A percentile compares a stretch with the other conserved stretches of the same genome.
Conservation (phyloP, 2,329 filamentous ascomycete species). For the Juglanconis oblonga region DNA sequence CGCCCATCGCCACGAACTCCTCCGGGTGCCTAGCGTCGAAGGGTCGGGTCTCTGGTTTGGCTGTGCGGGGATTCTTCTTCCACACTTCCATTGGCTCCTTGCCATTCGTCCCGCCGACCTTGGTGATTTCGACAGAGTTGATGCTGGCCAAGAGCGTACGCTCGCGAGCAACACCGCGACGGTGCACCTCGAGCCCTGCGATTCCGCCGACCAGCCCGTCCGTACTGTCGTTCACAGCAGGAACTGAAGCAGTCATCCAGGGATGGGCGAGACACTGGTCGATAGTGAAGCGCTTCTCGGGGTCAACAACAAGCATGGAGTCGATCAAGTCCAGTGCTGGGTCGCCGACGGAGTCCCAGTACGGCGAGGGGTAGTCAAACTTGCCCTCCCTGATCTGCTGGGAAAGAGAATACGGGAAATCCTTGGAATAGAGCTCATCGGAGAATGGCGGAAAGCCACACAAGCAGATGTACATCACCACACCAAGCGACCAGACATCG, state of each 20-base stretch:
- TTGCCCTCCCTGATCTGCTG: slow-evolving; percentile 86
- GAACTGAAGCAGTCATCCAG: slow-evolving; percentile 68
- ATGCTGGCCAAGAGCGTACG: slow-evolving; percentile 80
- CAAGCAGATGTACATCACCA: slow-evolving; percentile 94
- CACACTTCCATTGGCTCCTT: slow-evolving; percentile 69
- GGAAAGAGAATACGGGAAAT: slow-evolving; percentile 82
- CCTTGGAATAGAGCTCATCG: slow-evolving; percentile 77
- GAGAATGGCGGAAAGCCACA: slow-evolving; percentile 97
- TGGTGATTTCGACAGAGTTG: slow-evolving; percentile 66
- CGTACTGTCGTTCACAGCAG: slow-evolving; percentile 77
- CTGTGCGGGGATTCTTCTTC: slow-evolving; percentile 58
- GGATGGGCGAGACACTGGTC: slow-evolving; percentile 90
- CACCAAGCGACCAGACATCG: slow-evolving; percentile 95
- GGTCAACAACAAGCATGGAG: slow-evolving; percentile 86
- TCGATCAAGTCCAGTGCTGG: slow-evolving; percentile 92
- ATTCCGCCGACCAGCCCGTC: slow-evolving; percentile 89
- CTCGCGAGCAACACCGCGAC: slow-evolving; percentile 75
- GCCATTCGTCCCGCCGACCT: slow-evolving; percentile 50
- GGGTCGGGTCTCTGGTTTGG: slow-evolving; percentile 59
- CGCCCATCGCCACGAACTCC: slow-evolving; percentile 83
- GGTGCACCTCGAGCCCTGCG: slow-evolving; percentile 76
- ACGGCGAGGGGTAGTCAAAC: slow-evolving; percentile 94
- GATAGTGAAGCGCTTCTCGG: slow-evolving; percentile 78
- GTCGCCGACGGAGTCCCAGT: slow-evolving; percentile 89
- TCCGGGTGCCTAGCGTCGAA: slow-evolving; percentile 63